phyloP scores from a whole-genome alignment of 2,329 filamentous ascomycete genomes.

The Scytalidium lignicola region DNA sequence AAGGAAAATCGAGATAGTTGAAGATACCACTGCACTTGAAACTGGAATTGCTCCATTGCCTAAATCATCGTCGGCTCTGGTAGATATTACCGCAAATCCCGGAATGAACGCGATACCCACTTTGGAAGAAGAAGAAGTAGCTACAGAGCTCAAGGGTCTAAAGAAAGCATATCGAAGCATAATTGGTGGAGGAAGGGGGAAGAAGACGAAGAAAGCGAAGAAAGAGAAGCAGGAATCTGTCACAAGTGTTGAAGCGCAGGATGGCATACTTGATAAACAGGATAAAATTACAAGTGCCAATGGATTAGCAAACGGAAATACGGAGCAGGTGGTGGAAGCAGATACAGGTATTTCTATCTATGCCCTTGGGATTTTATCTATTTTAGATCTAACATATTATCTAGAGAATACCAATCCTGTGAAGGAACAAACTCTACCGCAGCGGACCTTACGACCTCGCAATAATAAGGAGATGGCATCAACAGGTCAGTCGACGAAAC shows the following conservation, averaged over 20 bases:
- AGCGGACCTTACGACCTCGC: background rate
- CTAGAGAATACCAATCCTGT: background rate
- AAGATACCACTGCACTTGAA: constrained; percentile 21
- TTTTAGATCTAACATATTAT: background rate
- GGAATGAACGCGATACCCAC: constrained; percentile 8
- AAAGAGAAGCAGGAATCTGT: constrained; percentile 14
- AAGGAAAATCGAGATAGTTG: constrained; percentile 21
- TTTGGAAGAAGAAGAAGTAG: constrained; percentile 15
- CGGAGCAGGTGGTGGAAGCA: background rate
- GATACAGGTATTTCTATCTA: background rate
- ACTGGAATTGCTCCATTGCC: constrained; percentile 14
- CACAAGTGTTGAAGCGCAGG: background rate
- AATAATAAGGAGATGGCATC: background rate
- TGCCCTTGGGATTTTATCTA: background rate
- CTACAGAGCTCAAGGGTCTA: constrained; percentile 23
- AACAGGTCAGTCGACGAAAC: background rate
- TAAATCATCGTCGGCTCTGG: constrained; percentile 9
- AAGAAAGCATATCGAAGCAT: constrained; percentile 28
- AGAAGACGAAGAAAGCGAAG: constrained; percentile 18
- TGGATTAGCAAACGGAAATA: background rate
- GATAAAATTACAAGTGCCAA: background rate
- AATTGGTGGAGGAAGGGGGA: constrained; percentile 21
- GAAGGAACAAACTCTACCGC: background rate
- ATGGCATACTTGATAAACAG: background rate
- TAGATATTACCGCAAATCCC: constrained; percentile 11